Conservation (phyloP, 169 alveolate species). For the Plasmodium vivax region DNA sequence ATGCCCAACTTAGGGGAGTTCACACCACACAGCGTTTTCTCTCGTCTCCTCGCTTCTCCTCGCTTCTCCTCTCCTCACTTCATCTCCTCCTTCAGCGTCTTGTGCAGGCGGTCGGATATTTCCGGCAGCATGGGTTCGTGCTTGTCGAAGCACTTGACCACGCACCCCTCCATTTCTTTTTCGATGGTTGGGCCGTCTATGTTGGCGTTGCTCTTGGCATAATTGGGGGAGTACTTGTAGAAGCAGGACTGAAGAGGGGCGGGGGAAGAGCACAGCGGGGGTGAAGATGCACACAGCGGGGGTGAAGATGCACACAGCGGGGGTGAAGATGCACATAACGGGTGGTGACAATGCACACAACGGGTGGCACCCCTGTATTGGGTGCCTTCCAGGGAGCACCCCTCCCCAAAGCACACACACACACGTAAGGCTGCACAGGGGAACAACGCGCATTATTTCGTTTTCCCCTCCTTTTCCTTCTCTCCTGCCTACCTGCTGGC, state of each 20-base stretch:
- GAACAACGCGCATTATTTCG: background rate
- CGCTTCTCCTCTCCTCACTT: slow-evolving; percentile 1
- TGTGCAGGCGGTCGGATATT: slow-evolving; percentile 75
- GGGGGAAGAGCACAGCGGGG: background rate
- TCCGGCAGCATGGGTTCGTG: slow-evolving; percentile 79
- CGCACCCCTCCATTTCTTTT: slow-evolving; percentile 83
- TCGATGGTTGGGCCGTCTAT: slow-evolving; percentile 73
- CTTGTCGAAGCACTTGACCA: slow-evolving; percentile 81
- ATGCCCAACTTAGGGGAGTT: background rate
- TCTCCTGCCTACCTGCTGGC: slow-evolving; percentile 81
- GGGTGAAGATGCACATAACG: background rate
- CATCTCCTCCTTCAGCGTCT: slow-evolving; percentile 70
- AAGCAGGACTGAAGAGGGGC: slow-evolving; percentile 18
- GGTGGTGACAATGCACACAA: background rate
- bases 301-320: background rate
- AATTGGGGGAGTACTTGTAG: slow-evolving; percentile 78
- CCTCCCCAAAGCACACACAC: background rate
- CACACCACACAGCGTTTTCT: background rate
- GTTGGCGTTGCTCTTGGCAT: slow-evolving; percentile 73
- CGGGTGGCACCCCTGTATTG: background rate
- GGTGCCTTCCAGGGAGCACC: background rate
- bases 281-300: background rate
- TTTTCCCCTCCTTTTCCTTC: background rate
- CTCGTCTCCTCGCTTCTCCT: background rate
- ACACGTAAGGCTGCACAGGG: background rate